Evolutionary conservation across 2,329 filamentous ascomycete species (phyloP).

Genomic region (Botryotinia calthae): DNA sequence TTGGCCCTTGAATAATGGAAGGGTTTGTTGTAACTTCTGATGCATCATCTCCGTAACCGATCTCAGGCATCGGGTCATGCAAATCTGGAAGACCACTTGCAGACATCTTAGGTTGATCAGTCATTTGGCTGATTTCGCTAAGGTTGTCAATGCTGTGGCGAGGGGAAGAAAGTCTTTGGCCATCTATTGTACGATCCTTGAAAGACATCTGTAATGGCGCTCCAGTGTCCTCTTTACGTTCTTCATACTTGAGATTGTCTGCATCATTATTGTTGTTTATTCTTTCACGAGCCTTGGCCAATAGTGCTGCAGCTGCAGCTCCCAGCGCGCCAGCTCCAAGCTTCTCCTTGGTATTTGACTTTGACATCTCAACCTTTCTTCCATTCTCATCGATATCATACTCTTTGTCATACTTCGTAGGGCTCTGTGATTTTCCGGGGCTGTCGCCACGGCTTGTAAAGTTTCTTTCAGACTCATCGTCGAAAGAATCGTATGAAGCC

Average conservation of each 20-base stretch:
- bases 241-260: conserved; percentile 34
- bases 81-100: conserved; percentile 68
- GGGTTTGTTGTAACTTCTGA: conserved; percentile 78
- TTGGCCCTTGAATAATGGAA: conserved; percentile 74
- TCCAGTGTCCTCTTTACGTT: conserved; percentile 41
- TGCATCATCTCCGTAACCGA: conserved; percentile 61
- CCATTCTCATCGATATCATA: conserved; percentile 39
- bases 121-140: conserved; percentile 42
- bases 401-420: conserved; percentile 34
- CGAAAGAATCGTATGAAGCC: conserved; percentile 38
- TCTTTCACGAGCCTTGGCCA: conserved; percentile 32
- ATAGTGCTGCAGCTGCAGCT: conserved; percentile 31
- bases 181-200: conserved; percentile 60
- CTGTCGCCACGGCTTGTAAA: conserved; percentile 43
- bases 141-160: conserved; percentile 58
- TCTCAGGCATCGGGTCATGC: conserved; percentile 72
- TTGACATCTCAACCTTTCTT: conserved; percentile 38
- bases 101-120: conserved; percentile 55
- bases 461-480: conserved; percentile 38
- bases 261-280: conserved; percentile 26
- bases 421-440: conserved; percentile 43
- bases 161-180: conserved; percentile 51
- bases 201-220: conserved; percentile 62
- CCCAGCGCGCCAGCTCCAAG: conserved; percentile 30
- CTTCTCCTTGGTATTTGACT: conserved; percentile 33